Evolutionary conservation across 2,329 filamentous ascomycete species (phyloP), one percentile per base, ranked within the genome.

Genomic region (Pseudogymnoascus sp.): DNA sequence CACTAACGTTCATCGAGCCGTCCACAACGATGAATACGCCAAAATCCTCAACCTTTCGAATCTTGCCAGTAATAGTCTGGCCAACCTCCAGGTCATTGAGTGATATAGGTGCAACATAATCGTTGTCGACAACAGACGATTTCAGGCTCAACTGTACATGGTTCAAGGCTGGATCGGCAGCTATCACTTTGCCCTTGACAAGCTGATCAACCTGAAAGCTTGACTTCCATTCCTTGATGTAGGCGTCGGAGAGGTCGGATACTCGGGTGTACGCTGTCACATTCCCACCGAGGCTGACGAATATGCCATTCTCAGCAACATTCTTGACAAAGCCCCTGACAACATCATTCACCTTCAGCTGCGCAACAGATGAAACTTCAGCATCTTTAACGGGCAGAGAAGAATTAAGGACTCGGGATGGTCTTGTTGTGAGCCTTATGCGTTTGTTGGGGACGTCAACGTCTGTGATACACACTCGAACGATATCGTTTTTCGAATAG

Each of bases 141-240:
- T 96, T 98, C 73, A 99, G 79, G 71, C 86, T 96, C 80, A 99
- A 82, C 74, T 96, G 91, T 28, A 96, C 78, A 70, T 92, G 90
- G 64, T 87, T 85, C 25, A 85, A 80, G 39, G 82, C 80, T 5
- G 81, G 71, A 70, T 97, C 90, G 25, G 93, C 84, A 2, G 86
- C 80, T 57, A 90, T 85, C 65, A 99, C 82, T 68, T 93, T 91
- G 62, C 92, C 95, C 76, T 89, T 92, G 63, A 99, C 92, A 5
- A 99, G 82, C 76, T 98, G 92, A 71, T 96, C 92, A 60, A 93
- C 79, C 71, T 95, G 87, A 77, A 93, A 97, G 51, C 88, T 81
- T 37, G 90, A 85, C 78, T 96, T 96, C 95, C 95, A 99, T 66
- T 98, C 91, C 76, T 98, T 98, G 71, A 99, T 79, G 75, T 88